Base-by-base conservation (phyloP, 2,329 filamentous ascomycete genomes). In the Pyrenochaeta sp. region DNA sequence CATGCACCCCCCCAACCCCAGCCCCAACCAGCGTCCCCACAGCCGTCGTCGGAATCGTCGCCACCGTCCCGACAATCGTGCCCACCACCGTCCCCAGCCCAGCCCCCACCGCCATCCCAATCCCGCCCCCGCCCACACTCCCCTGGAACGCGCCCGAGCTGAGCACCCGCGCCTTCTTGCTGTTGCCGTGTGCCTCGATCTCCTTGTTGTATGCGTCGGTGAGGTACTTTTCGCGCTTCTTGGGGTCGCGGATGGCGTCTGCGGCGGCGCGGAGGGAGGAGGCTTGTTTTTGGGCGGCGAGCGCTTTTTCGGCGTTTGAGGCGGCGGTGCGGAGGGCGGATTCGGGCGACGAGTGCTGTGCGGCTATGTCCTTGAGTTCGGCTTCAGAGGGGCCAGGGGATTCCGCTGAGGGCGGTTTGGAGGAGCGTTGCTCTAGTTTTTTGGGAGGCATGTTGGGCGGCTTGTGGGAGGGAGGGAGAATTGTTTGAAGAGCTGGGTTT, bases 31-130 rank as follows among this genome's bases (percentile, higher is more conserved):
- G 39, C 1, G 67, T 72, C 0, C 73, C 72, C 4, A 76, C 49
- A 10, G 62, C 69, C 26, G 71, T 71, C 8, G 67, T 67, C 3
- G 72, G 73, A 39, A 75, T 63, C 6, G 69, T 65, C 14, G 68
- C 67, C n/a, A 75, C 61, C 1, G 60, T 64, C 3, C 72, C 72
- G 0, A 73, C 69, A 10, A 75, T 28, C 9, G 72, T 72, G 0
- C 73, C 74, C 0, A 76, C 70, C 0, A 74, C 65, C 0, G 72
- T 72, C 0, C 74, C 74, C 13, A 76, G 42, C 1, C 74, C 74
- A 14, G 71, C 60, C 2, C 68, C 68, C 3, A 74, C 69, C 6
- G 70, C 72, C 11, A 65, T 68, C 0, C 74, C 73, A 14, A 76
- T 75, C 0, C 74, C 74, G 1, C 68, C 73, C 2, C 74, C 74